phyloP scores from a whole-genome alignment of 805 yeast genomes.

The Metschnikowia colocasiae region DNA sequence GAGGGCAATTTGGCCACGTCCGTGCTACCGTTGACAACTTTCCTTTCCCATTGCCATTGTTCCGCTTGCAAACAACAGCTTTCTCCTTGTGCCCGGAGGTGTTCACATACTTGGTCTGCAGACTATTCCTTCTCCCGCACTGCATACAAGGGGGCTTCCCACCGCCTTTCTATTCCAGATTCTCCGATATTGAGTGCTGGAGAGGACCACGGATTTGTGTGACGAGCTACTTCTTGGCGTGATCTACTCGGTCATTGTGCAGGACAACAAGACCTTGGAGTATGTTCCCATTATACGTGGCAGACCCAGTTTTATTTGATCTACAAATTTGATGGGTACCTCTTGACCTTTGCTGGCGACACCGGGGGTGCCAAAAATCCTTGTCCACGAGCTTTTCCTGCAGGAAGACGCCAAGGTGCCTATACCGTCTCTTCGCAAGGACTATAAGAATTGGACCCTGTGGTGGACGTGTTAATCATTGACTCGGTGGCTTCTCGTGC shows the following conservation, averaged over 20 bases:
- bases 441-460: constrained; percentile 48
- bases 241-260: constrained; percentile 28
- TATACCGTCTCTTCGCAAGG: constrained; percentile 26
- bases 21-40: constrained; percentile 39
- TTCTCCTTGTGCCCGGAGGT: constrained; percentile 37
- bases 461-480: constrained; percentile 38
- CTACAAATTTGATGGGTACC: constrained; percentile 16
- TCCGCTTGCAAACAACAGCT: constrained; percentile 35
- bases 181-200: constrained; percentile 14
- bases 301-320: constrained; percentile 32
- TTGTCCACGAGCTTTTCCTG: constrained; percentile 16
- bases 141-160: constrained; percentile 33
- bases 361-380: constrained; percentile 34
- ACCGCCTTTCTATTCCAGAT: constrained; percentile 31
- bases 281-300: constrained; percentile 32
- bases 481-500: constrained; percentile 23
- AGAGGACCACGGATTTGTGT: background rate
- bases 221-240: constrained; percentile 35
- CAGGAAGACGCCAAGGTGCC: constrained; percentile 6
- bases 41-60: constrained; percentile 42
- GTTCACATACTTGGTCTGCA: constrained; percentile 44
- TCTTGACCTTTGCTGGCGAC: constrained; percentile 39
- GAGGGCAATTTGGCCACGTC: constrained; percentile 30
- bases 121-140: constrained; percentile 32
- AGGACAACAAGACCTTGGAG: constrained; percentile 16